Evolutionary conservation across 2,329 filamentous ascomycete genomes (phyloP).

Genomic region (Coniochaeta hoffmannii): DNA sequence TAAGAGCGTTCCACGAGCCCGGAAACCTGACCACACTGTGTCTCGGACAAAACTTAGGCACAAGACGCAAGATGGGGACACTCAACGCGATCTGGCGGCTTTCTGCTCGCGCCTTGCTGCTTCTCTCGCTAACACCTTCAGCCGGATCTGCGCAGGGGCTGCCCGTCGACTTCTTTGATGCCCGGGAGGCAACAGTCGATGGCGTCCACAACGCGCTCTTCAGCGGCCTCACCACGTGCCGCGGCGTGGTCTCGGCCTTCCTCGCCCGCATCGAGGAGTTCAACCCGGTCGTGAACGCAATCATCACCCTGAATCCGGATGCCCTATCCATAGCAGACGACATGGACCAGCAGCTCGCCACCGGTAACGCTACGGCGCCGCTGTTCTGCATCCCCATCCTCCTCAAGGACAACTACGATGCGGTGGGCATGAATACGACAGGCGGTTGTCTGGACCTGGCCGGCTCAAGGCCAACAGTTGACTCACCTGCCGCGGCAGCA

Average conservation of each 20-base stretch:
- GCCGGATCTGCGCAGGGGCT: not conserved
- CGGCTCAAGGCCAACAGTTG: conserved; percentile 32
- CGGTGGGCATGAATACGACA: conserved; percentile 47
- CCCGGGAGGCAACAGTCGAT: conserved; percentile 50
- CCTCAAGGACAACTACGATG: conserved; percentile 59
- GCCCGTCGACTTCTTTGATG: conserved; percentile 32
- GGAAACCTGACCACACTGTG: too few relatives aligned
- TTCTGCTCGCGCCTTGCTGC: not conserved
- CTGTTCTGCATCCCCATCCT: conserved; percentile 56
- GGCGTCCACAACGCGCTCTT: conserved; percentile 48
- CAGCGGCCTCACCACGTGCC: conserved; percentile 44
- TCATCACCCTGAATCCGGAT: conserved; percentile 43
- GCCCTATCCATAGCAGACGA: conserved; percentile 35
- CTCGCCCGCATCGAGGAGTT: conserved; percentile 48
- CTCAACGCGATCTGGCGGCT: not conserved
- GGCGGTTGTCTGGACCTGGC: conserved; percentile 44
- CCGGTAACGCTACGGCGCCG: conserved; percentile 39
- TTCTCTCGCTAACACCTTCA: too few relatives aligned
- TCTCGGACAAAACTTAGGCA: not conserved
- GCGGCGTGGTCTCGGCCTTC: conserved; percentile 45
- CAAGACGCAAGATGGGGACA: not conserved
- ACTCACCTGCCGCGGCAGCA: conserved; percentile 42
- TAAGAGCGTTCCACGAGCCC: not conserved
- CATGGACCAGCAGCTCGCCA: conserved; percentile 36
- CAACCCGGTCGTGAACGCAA: conserved; percentile 50